These are phyloP conservation scores for Euryodendron excelsum DNA, from an alignment of 148 eudicot genomes.

Conservation along the genomic window DNA sequence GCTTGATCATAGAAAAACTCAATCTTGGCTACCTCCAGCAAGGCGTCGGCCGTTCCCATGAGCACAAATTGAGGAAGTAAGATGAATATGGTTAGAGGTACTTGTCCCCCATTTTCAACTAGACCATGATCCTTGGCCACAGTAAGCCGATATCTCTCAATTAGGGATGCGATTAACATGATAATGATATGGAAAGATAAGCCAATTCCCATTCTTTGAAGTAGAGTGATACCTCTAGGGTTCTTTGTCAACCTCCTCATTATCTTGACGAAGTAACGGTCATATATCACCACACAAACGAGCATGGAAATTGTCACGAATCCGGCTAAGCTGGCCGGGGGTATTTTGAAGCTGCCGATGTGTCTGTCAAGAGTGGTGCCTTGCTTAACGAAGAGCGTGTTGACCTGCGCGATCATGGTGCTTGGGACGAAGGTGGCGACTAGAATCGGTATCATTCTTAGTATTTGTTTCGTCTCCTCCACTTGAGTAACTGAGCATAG, in stretches of 20 bases:
- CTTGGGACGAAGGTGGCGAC: constrained; percentile 20
- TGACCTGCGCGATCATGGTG: constrained; percentile 20
- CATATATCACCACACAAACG: constrained; percentile 12
- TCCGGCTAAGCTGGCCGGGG: constrained; percentile 21
- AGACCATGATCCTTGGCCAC: constrained; percentile 21
- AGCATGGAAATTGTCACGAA: constrained; percentile 26
- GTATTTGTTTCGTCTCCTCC: constrained; percentile 25
- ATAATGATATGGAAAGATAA: constrained; percentile 11
- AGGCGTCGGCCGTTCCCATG: constrained; percentile 22
- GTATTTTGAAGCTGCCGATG: constrained; percentile 18
- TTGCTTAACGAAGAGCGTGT: constrained; percentile 28
- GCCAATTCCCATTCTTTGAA: constrained; percentile 28
- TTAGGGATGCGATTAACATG: constrained; percentile 18
- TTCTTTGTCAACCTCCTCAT: constrained; percentile 19
- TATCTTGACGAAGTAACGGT: constrained; percentile 16
- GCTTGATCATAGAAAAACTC: constrained; percentile 30
- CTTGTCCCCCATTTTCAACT: constrained; percentile 15
- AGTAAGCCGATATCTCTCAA: constrained; percentile 16
- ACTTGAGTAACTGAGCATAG: constrained; percentile 28
- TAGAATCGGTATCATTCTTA: constrained; percentile 24
- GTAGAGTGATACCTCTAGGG: constrained; percentile 24
- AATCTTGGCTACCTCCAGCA: constrained; percentile 19
- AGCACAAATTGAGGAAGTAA: constrained; percentile 26
- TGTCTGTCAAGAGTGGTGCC: constrained; percentile 19
- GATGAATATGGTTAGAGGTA: constrained; percentile 22